phyloP scores from a whole-genome alignment of 352 stramenopile species.

The Phytophthora ramorum region DNA sequence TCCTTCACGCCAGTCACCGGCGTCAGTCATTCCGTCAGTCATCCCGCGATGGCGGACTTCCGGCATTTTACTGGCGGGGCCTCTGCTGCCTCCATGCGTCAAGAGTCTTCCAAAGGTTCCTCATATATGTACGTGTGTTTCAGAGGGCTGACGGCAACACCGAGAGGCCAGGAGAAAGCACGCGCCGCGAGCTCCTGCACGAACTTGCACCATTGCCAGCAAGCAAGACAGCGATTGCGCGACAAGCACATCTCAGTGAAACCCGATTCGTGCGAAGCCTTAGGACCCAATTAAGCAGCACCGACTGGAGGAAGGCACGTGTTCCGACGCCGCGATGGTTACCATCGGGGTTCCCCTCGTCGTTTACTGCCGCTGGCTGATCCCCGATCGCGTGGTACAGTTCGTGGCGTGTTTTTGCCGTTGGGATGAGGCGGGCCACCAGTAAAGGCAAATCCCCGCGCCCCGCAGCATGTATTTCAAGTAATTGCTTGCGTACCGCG shows the following conservation, averaged over 20 bases:
- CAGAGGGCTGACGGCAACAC: constrained; percentile 3
- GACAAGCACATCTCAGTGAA: constrained; percentile 7
- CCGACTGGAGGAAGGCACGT: constrained; percentile 30
- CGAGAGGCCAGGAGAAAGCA: neutral
- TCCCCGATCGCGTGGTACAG: constrained; percentile 21
- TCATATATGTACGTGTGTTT: neutral
- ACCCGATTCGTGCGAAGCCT: neutral
- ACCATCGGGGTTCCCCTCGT: neutral
- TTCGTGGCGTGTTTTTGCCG: constrained; percentile 19
- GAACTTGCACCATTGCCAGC: neutral
- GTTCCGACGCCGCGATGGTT: constrained; percentile 6
- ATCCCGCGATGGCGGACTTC: neutral
- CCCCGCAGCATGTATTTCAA: neutral
- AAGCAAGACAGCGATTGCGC: constrained; percentile 6
- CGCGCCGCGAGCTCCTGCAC: neutral
- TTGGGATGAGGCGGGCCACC: constrained; percentile 16
- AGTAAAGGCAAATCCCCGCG: neutral
- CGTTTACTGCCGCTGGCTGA: constrained; percentile 8
- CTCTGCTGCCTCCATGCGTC: constrained; percentile 1
- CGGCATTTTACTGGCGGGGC: neutral
- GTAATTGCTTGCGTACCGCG: neutral
- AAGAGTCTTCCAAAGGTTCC: constrained; percentile 12
- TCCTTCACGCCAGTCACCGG: too few species aligned
- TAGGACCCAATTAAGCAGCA: neutral
- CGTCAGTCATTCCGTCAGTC: too few species aligned